Evolutionary conservation across 228 moss, liverwort and hornwort genomes (phyloP), one percentile per base, ranked within the genome.

Genomic region (Sphagnum magellanicum): DNA sequence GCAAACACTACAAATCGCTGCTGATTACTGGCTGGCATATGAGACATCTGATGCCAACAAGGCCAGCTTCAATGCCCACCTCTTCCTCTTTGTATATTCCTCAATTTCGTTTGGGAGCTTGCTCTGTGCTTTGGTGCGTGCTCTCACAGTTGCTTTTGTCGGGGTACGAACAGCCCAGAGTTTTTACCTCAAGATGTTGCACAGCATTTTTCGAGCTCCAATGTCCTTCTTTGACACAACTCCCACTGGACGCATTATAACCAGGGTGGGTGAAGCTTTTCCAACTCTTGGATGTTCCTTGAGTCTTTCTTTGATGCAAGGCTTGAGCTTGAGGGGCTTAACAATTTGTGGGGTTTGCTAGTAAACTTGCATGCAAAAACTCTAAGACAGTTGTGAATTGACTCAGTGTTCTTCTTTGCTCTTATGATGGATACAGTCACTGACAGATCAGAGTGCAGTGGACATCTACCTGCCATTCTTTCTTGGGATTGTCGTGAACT

Each of bases 161-260:
- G 87, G 87, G 50, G 58, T 87, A 32, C 77, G 66, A 79, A 77
- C 87, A 50, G 74, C 83, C 4, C 87, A 87, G 59, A 61, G 48
- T 52, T 87, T 77, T 57, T 84, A 71, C 73, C 16, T 76, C 66
- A 63, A 72, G 51, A 87, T 87, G 87, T 68, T 87, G 67, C 74
- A 70, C 12, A 77, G 71, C 59, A 63, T 87, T 47, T 81, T 87
- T 65, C 74, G 87, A 63, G 83, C 81, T 16, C 87, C 87, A 10
- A 87, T 87, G 87, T 73, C 87, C 10, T 83, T 84, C 73, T 84
- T 87, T 69, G 87, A 87, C 64, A 87, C 84, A 32, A 87, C 87
- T 48, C 87, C 87, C 47, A 74, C 76, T 52, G 87, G 87, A 62
- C 78, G 87, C 55, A 81, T 87, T 51, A 60, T 87, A n/a, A 87